Base-by-base conservation (phyloP, 1,284 basidiomycete genomes). In the Thelephora terrestris region DNA sequence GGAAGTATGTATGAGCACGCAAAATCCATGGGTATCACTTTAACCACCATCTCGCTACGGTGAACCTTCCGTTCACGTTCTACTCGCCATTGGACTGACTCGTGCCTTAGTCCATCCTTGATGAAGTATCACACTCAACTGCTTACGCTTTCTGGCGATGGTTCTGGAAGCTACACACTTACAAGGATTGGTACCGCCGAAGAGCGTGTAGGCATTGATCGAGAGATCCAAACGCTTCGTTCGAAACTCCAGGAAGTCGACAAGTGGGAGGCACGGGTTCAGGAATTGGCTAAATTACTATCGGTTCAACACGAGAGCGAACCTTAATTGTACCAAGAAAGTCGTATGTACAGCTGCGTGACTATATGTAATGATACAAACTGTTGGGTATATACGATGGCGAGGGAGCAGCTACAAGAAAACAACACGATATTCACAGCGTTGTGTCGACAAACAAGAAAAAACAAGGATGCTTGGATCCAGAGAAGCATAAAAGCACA, bases 1-100 rank as follows among this genome's bases (percentile, higher is more conserved):
- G 93, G 93, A 0, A 72, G 85, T 52, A 94, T 99, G 91, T 98
- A 97, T 68, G 87, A 95, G 61, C 83, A 91, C 56, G 88, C 90
- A 34, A 97, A 97, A 66, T 75, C 81, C n/a, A 68, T 92, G 12
- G 92, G 87, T 2, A 94, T 97, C 59, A 96, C 94, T 0, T 75
- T 99, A 43, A 87, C 98, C 55, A 95, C 92, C 5, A 91, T 95
- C 45, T 93, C 91, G 1, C 70, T 89, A 39, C 78, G 83, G 79
- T 82, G 55, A 2, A 71, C 61, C 10, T 37, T 7, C 32, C 7
- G 36, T 25, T 17, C 20, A 12, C 21, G 18, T 17, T 27, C 18
- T 17, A 5, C 20, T 18, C 27, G 23, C 12, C 34, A 21, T 18
- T 23, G 24, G 14, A 16, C 35, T 37, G 29, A 49, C 18, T 17